Evolutionary conservation across 2,329 filamentous ascomycete species (phyloP).

Genomic region (Elsinoe necatrix): DNA sequence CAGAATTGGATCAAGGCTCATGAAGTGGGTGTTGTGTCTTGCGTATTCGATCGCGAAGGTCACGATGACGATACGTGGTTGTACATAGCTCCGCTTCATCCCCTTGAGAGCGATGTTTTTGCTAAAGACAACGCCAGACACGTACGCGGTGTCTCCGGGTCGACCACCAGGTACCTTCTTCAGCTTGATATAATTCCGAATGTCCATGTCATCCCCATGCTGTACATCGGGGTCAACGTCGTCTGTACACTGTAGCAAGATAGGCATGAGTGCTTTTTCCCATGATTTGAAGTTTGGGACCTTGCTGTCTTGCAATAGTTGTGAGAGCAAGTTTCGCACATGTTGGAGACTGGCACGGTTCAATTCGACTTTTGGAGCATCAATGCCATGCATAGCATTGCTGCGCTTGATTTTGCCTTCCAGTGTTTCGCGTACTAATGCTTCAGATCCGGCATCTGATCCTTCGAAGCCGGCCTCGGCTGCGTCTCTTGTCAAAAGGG

Average conservation of each 20-base stretch:
- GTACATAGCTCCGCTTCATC: constrained; percentile 78
- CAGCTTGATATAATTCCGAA: constrained; percentile 92
- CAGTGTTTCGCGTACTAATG: constrained; percentile 17
- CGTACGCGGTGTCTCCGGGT: constrained; percentile 88
- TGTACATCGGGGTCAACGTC: constrained; percentile 91
- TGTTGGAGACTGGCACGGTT: constrained; percentile 83
- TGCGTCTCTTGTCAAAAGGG: constrained; percentile 40
- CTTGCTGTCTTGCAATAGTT: constrained; percentile 68
- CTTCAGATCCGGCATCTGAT: constrained; percentile 12
- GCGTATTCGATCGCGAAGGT: constrained; percentile 96
- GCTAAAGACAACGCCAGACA: constrained; percentile 92
- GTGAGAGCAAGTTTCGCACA: constrained; percentile 73
- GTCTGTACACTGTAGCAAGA: constrained; percentile 81
- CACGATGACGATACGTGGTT: constrained; percentile 82
- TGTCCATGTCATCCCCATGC: constrained; percentile 88
- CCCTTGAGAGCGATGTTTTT: constrained; percentile 95
- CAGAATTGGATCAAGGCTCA: constrained; percentile 95
- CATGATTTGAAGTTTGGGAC: constrained; percentile 68
- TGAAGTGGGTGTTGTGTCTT: constrained; percentile 86
- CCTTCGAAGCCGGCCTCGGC: constrained; percentile 13
- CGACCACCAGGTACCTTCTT: constrained; percentile 91
- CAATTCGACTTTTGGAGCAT: constrained; percentile 68
- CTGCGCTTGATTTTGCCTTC: constrained; percentile 52
- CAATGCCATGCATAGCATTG: constrained; percentile 69
- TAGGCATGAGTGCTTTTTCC: constrained; percentile 85